These are phyloP conservation scores for Lepidium africanum DNA, from an alignment of 345 rosid genomes.

Conservation along the genomic window DNA sequence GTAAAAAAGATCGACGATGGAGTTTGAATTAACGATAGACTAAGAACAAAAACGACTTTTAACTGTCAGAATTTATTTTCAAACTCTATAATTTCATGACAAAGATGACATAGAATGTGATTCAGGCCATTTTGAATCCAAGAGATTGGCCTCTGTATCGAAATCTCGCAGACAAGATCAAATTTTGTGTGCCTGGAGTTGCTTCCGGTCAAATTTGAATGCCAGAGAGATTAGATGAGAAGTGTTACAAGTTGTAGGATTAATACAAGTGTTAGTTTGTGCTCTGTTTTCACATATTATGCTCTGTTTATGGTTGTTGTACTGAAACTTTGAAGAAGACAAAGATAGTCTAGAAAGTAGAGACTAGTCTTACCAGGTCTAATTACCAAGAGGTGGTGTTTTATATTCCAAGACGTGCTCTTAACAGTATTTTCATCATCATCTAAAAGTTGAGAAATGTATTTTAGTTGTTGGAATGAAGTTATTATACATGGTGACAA, in stretches of 20 bases:
- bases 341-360: too few species aligned
- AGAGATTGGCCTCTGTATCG: too few species aligned
- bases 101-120: background rate
- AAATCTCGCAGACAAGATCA: too few species aligned
- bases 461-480: background rate
- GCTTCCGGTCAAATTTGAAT: too few species aligned
- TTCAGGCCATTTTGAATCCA: too few species aligned
- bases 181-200: too few species aligned
- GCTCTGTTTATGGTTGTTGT: too few species aligned
- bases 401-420: constrained; percentile 16
- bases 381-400: constrained; percentile 1
- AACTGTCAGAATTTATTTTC: background rate
- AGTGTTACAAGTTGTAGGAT: too few species aligned
- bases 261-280: too few species aligned
- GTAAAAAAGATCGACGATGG: background rate
- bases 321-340: too few species aligned
- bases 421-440: background rate
- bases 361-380: background rate
- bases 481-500: background rate
- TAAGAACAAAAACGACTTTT: background rate
- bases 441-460: background rate
- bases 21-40: background rate
- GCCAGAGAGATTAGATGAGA: too few species aligned
- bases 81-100: background rate
- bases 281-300: too few species aligned